Conservation (phyloP, 306 rosid genomes). For the Comarum palustre region DNA sequence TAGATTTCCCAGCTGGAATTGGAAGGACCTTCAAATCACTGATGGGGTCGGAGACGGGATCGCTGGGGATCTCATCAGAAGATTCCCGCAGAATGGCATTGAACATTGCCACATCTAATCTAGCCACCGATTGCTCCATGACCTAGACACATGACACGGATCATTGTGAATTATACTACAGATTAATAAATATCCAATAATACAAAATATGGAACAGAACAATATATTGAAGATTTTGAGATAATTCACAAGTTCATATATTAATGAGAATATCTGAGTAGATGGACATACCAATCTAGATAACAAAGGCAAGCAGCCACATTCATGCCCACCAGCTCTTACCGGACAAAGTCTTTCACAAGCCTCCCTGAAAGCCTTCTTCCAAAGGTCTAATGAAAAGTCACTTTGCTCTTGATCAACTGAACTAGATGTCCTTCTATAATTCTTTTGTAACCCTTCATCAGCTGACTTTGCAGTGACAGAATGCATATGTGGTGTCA, state of each 20-base stretch:
- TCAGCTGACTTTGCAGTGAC: slow-evolving; percentile 40
- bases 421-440: slow-evolving; percentile 44
- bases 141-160: slow-evolving; percentile 39
- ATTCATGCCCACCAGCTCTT: slow-evolving; percentile 91
- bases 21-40: slow-evolving; percentile 83
- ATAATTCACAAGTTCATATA: background rate
- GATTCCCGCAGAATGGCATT: slow-evolving; percentile 98
- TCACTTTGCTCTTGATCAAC: slow-evolving; percentile 58
- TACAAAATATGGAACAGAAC: slow-evolving; percentile 9
- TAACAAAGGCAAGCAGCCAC: slow-evolving; percentile 88
- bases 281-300: slow-evolving; percentile 68
- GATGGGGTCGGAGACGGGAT: slow-evolving; percentile 95
- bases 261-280: slow-evolving; percentile 13
- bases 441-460: slow-evolving; percentile 40
- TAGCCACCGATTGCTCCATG: slow-evolving; percentile 92
- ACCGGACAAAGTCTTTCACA: slow-evolving; percentile 88
- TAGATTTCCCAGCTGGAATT: slow-evolving; percentile 65
- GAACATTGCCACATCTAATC: slow-evolving; percentile 97
- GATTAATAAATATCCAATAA: background rate
- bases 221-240: background rate
- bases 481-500: slow-evolving; percentile 90
- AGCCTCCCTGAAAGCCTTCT: slow-evolving; percentile 79
- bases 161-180: slow-evolving; percentile 5
- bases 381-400: slow-evolving; percentile 82
- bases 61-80: slow-evolving; percentile 80